Evolutionary conservation across 441 rosid genomes (phyloP).

Genomic region (Dalechampia spathulata): DNA sequence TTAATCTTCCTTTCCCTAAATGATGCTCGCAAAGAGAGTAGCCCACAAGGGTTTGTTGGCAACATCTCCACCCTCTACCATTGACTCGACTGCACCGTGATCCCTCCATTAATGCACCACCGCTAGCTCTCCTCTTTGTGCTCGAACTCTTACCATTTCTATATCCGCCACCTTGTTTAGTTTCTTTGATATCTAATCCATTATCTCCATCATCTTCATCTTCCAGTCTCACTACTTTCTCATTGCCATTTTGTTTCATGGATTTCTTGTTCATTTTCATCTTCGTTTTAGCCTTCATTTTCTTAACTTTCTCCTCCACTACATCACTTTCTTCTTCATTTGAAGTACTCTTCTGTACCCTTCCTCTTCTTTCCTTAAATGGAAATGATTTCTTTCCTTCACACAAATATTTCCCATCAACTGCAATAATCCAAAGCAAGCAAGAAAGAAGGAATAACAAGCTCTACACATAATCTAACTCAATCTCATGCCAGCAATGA

Average conservation of each 20-base stretch:
- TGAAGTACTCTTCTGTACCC: slow-evolving; percentile 24
- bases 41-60: slow-evolving; percentile 84
- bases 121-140: slow-evolving; percentile 21
- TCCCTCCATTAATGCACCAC: slow-evolving; percentile 53
- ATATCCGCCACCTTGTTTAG: too few species aligned
- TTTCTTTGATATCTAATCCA: not conserved
- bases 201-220: not conserved
- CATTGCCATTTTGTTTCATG: not conserved
- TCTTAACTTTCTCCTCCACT: slow-evolving; percentile 21
- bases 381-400: slow-evolving; percentile 42
- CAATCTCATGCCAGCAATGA: not conserved
- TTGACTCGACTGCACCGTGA: slow-evolving; percentile 90
- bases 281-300: slow-evolving; percentile 19
- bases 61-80: slow-evolving; percentile 95
- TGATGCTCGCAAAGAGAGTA: slow-evolving; percentile 96
- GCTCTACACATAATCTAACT: not conserved
- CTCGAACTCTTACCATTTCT: not conserved
- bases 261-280: slow-evolving; percentile 36
- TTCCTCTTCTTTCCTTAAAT: slow-evolving; percentile 54
- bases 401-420: slow-evolving; percentile 29
- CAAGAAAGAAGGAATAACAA: not conserved
- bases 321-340: slow-evolving; percentile 6
- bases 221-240: not conserved
- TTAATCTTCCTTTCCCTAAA: slow-evolving; percentile 77
- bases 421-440: not conserved